These are phyloP conservation scores for Fusarium annulatum DNA, from an alignment of 2,329 filamentous ascomycete genomes.

Conservation along the genomic window DNA sequence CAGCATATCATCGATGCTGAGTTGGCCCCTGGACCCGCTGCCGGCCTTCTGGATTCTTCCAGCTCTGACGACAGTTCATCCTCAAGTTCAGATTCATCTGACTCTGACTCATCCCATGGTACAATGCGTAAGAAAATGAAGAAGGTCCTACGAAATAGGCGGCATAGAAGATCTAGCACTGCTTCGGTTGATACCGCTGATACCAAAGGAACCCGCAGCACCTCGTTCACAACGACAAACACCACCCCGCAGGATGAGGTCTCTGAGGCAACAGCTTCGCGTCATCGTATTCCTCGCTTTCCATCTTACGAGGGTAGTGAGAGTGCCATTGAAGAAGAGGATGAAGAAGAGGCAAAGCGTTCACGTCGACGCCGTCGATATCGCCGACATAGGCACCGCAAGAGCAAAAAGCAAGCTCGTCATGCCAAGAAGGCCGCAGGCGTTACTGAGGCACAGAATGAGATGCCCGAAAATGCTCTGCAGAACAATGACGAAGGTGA, in stretches of 20 bases:
- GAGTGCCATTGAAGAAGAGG: slow-evolving; percentile 56
- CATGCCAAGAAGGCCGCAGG: slow-evolving; percentile 41
- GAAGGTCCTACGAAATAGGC: slow-evolving; percentile 76
- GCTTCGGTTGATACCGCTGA: slow-evolving; percentile 71
- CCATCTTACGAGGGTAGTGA: slow-evolving; percentile 55
- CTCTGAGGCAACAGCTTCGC: slow-evolving; percentile 54
- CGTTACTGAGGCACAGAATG: slow-evolving; percentile 47
- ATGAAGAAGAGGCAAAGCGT: slow-evolving; percentile 56
- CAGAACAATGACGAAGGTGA: slow-evolving; percentile 50
- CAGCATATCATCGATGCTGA: slow-evolving; percentile 95
- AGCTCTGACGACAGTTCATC: slow-evolving; percentile 66
- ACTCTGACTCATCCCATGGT: slow-evolving; percentile 63
- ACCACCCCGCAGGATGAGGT: slow-evolving; percentile 52
- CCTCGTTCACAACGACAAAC: slow-evolving; percentile 56
- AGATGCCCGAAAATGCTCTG: slow-evolving; percentile 42
- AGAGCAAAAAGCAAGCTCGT: slow-evolving; percentile 58
- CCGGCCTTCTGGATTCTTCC: slow-evolving; percentile 82
- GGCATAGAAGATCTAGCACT: slow-evolving; percentile 80
- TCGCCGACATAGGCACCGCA: slow-evolving; percentile 53
- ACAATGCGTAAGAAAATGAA: slow-evolving; percentile 82
- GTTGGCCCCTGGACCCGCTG: slow-evolving; percentile 84
- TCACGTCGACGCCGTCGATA: slow-evolving; percentile 51
- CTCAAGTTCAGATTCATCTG: slow-evolving; percentile 76
- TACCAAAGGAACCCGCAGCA: slow-evolving; percentile 49
- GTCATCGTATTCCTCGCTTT: slow-evolving; percentile 51